Evolutionary conservation across 768 basidiomycete species (phyloP), one percentile per base, ranked within the genome.

Genomic region (Boletus pseudopeckii): DNA sequence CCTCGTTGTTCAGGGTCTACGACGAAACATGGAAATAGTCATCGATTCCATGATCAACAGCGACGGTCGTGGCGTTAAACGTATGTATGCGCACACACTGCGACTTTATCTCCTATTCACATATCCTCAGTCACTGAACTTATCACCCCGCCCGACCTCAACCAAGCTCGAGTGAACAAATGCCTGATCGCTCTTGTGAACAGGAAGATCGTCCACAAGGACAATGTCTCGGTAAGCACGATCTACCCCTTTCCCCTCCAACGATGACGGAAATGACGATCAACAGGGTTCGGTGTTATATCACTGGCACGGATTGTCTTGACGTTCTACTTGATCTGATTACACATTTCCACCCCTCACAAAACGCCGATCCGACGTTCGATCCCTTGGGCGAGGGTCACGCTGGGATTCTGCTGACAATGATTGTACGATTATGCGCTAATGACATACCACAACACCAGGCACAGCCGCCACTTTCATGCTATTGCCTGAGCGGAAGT

Each of bases 101-200:
- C 2, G 14, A 43, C 8, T 4, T 14, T 7, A 7, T 30, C n/a
- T 0, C 37, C 28, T 34, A 26, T 36, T 63, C 1, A 63, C 30
- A 30, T 32, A 28, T n/a, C 17, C 18, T 9, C 4, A 96, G 93
- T 95, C 22, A 71, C 80, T 30, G 89, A 92, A 52, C 77, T 95
- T 50, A 80, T 94, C 60, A 78, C 77, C 39, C 84, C 84, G 2
- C 90, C 92, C 0, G 90, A 92, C 57, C 79, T 96, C 36, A 90
- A 86, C 48, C 93, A 96, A 74, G 88, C 92, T 8, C 80, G 90
- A 40, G 94, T 92, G 39, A 96, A 97, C 70, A 95, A 92, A 68
- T 96, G 92, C 61, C 77, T 98, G 36, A 92, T 98, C 48, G 91
- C 92, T 2, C 75, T 98, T 7, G 92, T 95, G 5, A 88, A 87